Evolutionary conservation across 768 basidiomycete species (phyloP).

Genomic region (Boletus edulis): DNA sequence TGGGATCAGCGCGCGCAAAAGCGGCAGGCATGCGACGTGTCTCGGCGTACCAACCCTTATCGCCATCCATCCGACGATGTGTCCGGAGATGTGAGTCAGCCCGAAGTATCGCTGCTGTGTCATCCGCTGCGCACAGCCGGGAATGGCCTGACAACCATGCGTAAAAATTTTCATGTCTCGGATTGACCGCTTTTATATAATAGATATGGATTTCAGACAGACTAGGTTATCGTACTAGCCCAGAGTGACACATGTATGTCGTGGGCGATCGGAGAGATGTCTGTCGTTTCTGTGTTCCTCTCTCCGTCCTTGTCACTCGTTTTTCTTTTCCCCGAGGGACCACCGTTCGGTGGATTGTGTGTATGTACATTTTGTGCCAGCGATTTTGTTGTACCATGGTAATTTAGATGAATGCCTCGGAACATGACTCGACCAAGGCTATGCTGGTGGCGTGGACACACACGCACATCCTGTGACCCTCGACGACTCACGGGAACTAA

Average conservation of each 20-base stretch:
- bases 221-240: conserved; percentile 17
- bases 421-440: too few relatives aligned
- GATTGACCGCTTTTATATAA: conserved; percentile 9
- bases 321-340: conserved; percentile 7
- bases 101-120: conserved; percentile 1
- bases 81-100: conserved; percentile 24
- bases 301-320: conserved; percentile 7
- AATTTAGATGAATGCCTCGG: background rate
- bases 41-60: conserved; percentile 8
- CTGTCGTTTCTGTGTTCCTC: conserved; percentile 7
- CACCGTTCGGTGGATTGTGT: conserved; percentile 6
- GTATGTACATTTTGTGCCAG: conserved; percentile 9
- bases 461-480: background rate
- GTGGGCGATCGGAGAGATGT: conserved; percentile 6
- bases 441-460: background rate
- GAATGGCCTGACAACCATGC: conserved; percentile 4
- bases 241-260: background rate
- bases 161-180: conserved; percentile 8
- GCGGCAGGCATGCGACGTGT: conserved; percentile 6
- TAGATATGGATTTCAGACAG: conserved; percentile 24
- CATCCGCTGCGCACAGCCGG: conserved; percentile 4
- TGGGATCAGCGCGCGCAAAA: background rate
- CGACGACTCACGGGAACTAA: too few relatives aligned
- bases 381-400: conserved; percentile 14
- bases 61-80: conserved; percentile 5